Base-by-base conservation (phyloP, 192 early-diverging fungal species). In the Thamnidium elegans region DNA sequence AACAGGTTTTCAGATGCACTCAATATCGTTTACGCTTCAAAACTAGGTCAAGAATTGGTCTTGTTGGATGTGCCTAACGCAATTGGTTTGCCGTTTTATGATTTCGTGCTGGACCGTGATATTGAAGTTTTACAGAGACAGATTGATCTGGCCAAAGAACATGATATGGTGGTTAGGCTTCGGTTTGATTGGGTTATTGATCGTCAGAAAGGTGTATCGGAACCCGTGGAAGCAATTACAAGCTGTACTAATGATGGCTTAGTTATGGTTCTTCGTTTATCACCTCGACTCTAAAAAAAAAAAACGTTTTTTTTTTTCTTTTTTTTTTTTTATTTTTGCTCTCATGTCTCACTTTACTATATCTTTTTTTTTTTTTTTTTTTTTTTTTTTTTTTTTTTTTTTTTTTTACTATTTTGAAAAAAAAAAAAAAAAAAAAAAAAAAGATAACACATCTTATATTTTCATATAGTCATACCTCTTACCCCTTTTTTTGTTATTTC, bases 171-270 rank as follows among this genome's bases (percentile, higher is more conserved):
- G 1, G 60, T 58, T 11, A 50, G 62, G 10, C 19, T 70, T 10
- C 60, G 60, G 14, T 70, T 70, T 64, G 59, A 69, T 21, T 69
- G 67, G 67, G 42, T 69, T 11, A 43, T 64, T 2, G 55, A 63
- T 51, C 7, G 26, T 9, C 21, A 34, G 14, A 55, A 50, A 6
- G 20, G 45, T 0, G 0, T 58, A 30, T 55, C 52, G 7, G 26
- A 36, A 15, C 44, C 68, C 9, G 53, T 70, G 3, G 68, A 70
- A 39, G 55, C 62, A 4, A 51, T 70, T 11, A 31, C 55, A 46
- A 58, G 51, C 13, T 32, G 61, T 23, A 50, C 61, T 3, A 58
- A 55, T 50, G 68, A 70, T 44, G 54, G 61, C 0, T n/a, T 70
- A 19, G 61, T 70, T 13, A 56, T 70, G 46, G 68, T 64, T 13